These are phyloP conservation scores for Phaeolepiota aurea DNA, from an alignment of 768 basidiomycete genomes.

Conservation along the genomic window DNA sequence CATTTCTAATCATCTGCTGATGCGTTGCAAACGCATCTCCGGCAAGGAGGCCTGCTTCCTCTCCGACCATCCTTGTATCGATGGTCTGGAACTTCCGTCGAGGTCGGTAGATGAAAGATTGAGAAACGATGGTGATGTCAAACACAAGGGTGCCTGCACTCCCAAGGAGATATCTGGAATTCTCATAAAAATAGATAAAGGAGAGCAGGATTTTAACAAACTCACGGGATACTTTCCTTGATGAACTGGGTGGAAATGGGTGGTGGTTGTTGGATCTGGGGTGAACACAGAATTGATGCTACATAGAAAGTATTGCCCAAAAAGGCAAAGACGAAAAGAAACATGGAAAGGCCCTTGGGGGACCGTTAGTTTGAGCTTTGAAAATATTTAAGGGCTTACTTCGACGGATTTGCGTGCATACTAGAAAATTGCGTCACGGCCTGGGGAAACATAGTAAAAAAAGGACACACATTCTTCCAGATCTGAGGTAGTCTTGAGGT, in stretches of 20 bases:
- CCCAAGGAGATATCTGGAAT: constrained; percentile 72
- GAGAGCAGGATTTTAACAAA: constrained; percentile 10
- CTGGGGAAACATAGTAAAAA: not conserved
- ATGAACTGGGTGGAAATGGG: constrained; percentile 59
- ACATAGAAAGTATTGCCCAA: constrained; percentile 93
- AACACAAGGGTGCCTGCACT: constrained; percentile 91
- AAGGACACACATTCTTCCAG: constrained; percentile 90
- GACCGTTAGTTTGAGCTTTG: not conserved
- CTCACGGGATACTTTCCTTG: constrained; percentile 79
- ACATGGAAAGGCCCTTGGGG: constrained; percentile 80
- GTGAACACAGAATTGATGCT: constrained; percentile 77
- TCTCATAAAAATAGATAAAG: constrained; percentile 2
- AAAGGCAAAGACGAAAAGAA: constrained; percentile 90
- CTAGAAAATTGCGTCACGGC: constrained; percentile 26
- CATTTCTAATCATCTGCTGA: constrained; percentile 16
- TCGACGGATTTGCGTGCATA: constrained; percentile 87
- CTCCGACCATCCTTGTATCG: constrained; percentile 36
- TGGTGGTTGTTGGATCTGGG: constrained; percentile 47
- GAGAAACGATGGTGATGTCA: constrained; percentile 85
- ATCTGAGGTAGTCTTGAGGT: constrained; percentile 95
- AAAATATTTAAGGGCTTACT: constrained; percentile 33
- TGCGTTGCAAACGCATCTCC: constrained; percentile 28
- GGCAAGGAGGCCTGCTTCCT: constrained; percentile 39
- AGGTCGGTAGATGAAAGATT: constrained; percentile 71
- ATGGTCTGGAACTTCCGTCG: constrained; percentile 18